phyloP scores from a whole-genome alignment of 768 basidiomycete genomes.

The Kockovaella imperatae region DNA sequence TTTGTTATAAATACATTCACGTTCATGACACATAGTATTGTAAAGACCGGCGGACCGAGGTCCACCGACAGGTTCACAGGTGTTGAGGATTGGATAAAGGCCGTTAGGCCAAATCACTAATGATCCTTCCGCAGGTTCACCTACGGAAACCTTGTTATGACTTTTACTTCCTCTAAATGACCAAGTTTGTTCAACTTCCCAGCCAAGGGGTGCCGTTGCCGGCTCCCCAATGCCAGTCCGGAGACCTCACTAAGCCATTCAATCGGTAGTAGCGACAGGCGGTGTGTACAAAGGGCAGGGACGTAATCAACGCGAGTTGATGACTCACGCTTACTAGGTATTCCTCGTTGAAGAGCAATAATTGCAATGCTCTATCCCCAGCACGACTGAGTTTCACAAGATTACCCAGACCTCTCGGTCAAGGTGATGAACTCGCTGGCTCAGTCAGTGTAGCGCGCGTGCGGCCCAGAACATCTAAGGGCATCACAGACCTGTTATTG shows the following conservation, averaged over 20 bases:
- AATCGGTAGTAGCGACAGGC: conserved; percentile 85
- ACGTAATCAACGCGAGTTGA: conserved; percentile 83
- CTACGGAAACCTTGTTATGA: conserved; percentile 74
- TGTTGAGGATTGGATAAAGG: conserved; percentile 44
- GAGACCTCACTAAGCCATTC: conserved; percentile 83
- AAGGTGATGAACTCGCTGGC: conserved; percentile 74
- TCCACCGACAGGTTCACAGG: conserved; percentile 50
- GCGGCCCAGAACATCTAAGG: conserved; percentile 84
- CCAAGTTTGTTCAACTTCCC: conserved; percentile 68
- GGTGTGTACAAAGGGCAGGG: conserved; percentile 87
- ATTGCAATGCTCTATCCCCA: conserved; percentile 86
- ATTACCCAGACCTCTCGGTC: conserved; percentile 68
- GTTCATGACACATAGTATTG: conserved; percentile 30
- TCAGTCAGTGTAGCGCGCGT: conserved; percentile 82
- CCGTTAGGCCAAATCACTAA: conserved; percentile 42
- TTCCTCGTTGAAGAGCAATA: conserved; percentile 88
- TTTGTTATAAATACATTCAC: conserved; percentile 38
- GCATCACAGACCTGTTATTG: conserved; percentile 88
- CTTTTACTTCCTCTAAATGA: conserved; percentile 80
- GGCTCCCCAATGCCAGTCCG: conserved; percentile 63
- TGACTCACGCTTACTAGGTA: conserved; percentile 81
- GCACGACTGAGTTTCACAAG: conserved; percentile 72
- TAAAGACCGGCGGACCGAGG: conserved; percentile 4
- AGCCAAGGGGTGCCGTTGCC: conserved; percentile 51
- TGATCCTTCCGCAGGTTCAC: conserved; percentile 77